Percentiles rank a stretch among this genome's conserved stretches.
Evolutionary conservation across 2,329 filamentous ascomycete species (phyloP).

Genomic region (Cyanodermella asteris): DNA sequence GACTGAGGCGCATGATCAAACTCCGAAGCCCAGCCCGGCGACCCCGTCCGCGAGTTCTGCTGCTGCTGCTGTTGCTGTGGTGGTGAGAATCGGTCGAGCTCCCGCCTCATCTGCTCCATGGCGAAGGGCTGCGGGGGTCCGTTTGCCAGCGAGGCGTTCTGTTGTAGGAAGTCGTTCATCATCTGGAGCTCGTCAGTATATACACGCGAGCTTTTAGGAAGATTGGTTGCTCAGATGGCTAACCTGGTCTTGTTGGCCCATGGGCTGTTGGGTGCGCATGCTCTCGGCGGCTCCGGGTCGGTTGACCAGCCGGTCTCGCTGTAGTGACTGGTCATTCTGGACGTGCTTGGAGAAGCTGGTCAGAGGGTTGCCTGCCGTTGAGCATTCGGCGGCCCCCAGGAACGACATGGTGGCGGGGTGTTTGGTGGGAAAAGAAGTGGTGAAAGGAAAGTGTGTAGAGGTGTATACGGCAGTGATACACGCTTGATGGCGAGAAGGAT

Average conservation of each 20-base stretch:
- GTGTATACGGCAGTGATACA: no score
- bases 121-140: slow-evolving; percentile 35
- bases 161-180: slow-evolving; percentile 84
- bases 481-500: no score
- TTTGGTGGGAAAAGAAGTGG: no score
- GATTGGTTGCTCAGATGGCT: no score
- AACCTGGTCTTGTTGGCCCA: no score
- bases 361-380: slow-evolving; percentile 82
- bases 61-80: slow-evolving; percentile 16
- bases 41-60: slow-evolving; percentile 27
- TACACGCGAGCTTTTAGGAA: slow-evolving; percentile 10
- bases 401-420: slow-evolving; percentile 56
- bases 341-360: slow-evolving; percentile 96
- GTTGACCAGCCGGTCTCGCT: slow-evolving; percentile 70
- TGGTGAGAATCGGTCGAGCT: slow-evolving; percentile 27
- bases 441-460: no score
- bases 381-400: slow-evolving; percentile 87
- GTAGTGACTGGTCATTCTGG: slow-evolving; percentile 84
- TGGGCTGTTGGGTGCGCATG: neutral
- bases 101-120: slow-evolving; percentile 44
- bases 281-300: slow-evolving; percentile 21
- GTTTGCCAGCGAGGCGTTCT: slow-evolving; percentile 40
- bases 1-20: slow-evolving; percentile 41
- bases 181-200: slow-evolving; percentile 34
- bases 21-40: slow-evolving; percentile 41